Evolutionary conservation across 2,329 filamentous ascomycete species (phyloP), one percentile per base, ranked within the genome.

Genomic region (Pochonia chlamydosporia): DNA sequence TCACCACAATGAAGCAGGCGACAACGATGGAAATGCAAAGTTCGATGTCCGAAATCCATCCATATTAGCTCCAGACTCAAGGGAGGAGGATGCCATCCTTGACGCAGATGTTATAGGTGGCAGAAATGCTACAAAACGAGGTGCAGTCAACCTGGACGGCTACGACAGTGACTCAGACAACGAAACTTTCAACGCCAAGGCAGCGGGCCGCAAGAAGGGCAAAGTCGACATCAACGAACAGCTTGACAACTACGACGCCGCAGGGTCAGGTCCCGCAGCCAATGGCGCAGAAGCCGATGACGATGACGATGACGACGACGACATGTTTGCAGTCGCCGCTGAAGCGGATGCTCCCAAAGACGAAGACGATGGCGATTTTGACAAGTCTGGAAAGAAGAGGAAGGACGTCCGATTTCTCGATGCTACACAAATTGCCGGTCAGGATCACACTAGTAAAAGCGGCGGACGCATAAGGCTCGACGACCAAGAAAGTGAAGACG

Each of bases 11-110:
- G 77, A 82, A 46, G 59, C 63, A 41, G 67, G 70, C 42, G 70
- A 75, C 46, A 60, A 64, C 45, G 67, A 69, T 40, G 95, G 95
- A 65, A 91, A 90, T 62, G 86, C 89, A 49, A 89, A 88, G 60
- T 99, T 99, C 68, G 93, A 99, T 66, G 74, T 93, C 45, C 89
- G 93, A 54, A 97, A 99, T 63, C 93, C 93, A 3, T 96, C 91
- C 14, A 90, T 88, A 1, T 80, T 99, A 4, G 92, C 89, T 2
- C 84, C 91, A 1, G 89, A 95, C 63, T 86, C 82, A 2, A 78
- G 79, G 2, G 86, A 86, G 54, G 82, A 69, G 20, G 75, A 90
- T 57, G 81, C 82, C 0, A 79, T 92, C 24, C 79, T 99, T 8
- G 89, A 95, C 43, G 89, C 91, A 20, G 93, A 97, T 62, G 91